Evolutionary conservation across 192 early-diverging fungal species (phyloP), one percentile per base, ranked within the genome.

Genomic region (Coemansia sp.): DNA sequence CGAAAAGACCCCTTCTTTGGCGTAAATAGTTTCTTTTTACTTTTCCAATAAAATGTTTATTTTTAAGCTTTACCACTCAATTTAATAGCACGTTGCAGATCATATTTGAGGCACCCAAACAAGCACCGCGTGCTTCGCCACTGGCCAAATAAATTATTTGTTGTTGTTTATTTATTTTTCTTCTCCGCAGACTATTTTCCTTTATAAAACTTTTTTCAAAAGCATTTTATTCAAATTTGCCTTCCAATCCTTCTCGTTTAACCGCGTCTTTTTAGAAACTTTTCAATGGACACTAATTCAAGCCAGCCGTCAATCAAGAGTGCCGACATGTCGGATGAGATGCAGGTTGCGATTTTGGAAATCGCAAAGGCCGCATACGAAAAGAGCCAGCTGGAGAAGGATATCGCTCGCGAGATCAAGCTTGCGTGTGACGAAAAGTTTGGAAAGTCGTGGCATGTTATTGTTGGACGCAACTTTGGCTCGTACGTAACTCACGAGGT

Each of bases 401-500:
- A 99, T 66, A 98, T 98, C 70, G 96, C 97, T 49, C 91, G 95
- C 19, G 88, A 89, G 74, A 93, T 99, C 84, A 99, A 99, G 86
- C 89, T 94, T 66, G 96, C 97, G 68, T 98, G 96, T 70, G 97
- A 99, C 85, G 93, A 92, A 81, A 92, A 94, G 86, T 95, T 94
- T 79, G 94, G 95, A 70, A 88, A 92, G 12, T 95, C 96, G 56
- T 99, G 97, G 96, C 97, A 99, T 73, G 94, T 93, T 67, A 93
- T 99, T 56, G 97, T 99, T 43, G 97, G 97, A 57, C 87, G 95
- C 63, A 98, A 95, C 88, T 99, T 98, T 92, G 97, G 96, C 41
- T 96, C 94, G 37, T 97, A 94, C 67, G 97, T 98, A 15, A 98
- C 97, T 24, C 96, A 99, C 66, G 97, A 90, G 75, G 88, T 88